Conservation (phyloP, 2,329 filamentous ascomycete genomes). For the Aphanocladium album region DNA sequence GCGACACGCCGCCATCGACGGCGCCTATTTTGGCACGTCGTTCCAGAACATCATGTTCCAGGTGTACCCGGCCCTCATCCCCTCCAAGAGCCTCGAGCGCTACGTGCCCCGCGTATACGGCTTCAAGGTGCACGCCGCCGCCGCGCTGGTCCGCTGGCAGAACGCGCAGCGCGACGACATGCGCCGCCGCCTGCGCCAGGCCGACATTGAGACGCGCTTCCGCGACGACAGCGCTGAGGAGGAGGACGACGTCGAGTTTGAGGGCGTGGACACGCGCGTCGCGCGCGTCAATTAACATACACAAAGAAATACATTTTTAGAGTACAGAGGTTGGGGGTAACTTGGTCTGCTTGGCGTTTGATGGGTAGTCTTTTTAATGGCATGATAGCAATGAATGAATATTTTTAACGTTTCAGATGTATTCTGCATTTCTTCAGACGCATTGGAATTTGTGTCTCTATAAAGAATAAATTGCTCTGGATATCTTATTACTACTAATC, state of each 20-base stretch:
- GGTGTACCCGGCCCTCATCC: slow-evolving; percentile 87
- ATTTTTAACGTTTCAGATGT: neutral
- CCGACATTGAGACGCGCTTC: slow-evolving; percentile 75
- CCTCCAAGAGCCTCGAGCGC: slow-evolving; percentile 75
- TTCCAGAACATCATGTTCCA: slow-evolving; percentile 99
- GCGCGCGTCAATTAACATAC: neutral
- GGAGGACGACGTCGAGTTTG: slow-evolving; percentile 50
- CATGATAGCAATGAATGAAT: slow-evolving; percentile 11
- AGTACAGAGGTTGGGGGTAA: neutral
- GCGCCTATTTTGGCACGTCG: slow-evolving; percentile 94
- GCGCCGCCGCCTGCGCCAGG: slow-evolving; percentile 66
- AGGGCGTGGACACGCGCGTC: slow-evolving; percentile 27
- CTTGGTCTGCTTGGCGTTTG: slow-evolving; percentile 6
- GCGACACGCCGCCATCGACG: slow-evolving; percentile 90
- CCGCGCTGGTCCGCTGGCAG: slow-evolving; percentile 89
- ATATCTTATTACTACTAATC: neutral
- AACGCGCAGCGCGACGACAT: slow-evolving; percentile 74
- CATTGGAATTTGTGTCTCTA: neutral
- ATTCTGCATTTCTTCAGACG: no score
- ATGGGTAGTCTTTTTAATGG: slow-evolving; percentile 7
- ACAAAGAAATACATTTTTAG: neutral
- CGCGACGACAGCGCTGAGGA: slow-evolving; percentile 60
- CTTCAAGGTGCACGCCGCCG: slow-evolving; percentile 89
- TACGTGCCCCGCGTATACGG: slow-evolving; percentile 91
- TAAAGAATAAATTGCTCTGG: neutral